Base-by-base conservation (phyloP, 192 early-diverging fungal species). In the Linderina pennispora region DNA sequence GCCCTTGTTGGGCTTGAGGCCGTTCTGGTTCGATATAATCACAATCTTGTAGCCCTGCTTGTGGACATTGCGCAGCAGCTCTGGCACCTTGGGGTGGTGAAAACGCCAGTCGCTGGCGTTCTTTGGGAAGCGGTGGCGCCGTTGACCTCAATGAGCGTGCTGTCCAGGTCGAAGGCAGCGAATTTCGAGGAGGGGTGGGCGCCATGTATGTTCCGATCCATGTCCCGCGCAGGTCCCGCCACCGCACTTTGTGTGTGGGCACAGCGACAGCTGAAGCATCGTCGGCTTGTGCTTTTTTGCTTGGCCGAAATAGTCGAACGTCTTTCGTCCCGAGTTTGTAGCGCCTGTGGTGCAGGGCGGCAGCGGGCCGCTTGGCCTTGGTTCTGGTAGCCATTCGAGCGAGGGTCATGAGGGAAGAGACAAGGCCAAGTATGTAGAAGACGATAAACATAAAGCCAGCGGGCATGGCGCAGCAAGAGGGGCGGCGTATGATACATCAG, bases 391-490 rank as follows among this genome's bases (percentile, higher is more conserved):
- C n/a, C n/a, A n/a, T n/a, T n/a, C 63, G 89, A 76, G 48, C 83
- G 82, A 51, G 78, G 39, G 68, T 77, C 55, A 67, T 81, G 10
- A 96, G 92, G 13, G 86, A 92, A 20, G 79, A 80, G 20, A 81
- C 95, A 39, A 85, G 95, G 31, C 76, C 91, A 52, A 80, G 85
- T 66, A 98, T 98, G 95, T 92, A 98, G 74, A 92, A 92, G 79
- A 80, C 85, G 37, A 98, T 98, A 92, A 92, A 98, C 77, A 92
- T 67, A 95, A 89, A 16, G n/a, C n/a, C 95, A 66, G 60, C 73
- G 4, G 77, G 81, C 9, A 78, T 98, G 43, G 84, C 90, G 61
- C 87, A 93, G 70, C n/a, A n/a, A n/a, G n/a, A n/a, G n/a, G n/a
- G n/a, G n/a, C n/a, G n/a, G n/a, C n/a, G n/a, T n/a, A n/a, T n/a